phyloP scores from a whole-genome alignment of 768 basidiomycete genomes.

The Tulasnella sp. region DNA sequence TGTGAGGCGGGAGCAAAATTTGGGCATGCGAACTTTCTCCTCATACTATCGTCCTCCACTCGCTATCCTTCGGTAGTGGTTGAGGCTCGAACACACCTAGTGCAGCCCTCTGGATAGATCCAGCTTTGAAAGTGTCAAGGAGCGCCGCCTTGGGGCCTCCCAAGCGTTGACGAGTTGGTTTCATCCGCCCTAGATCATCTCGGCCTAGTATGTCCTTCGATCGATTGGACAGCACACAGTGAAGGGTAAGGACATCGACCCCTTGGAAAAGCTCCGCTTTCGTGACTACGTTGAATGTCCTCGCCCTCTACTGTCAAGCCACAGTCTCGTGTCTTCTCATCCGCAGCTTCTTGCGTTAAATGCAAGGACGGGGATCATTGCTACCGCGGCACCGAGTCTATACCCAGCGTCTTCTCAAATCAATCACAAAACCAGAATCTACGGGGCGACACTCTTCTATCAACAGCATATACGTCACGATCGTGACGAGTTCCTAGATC shows the following conservation, averaged over 20 bases:
- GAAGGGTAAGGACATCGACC: conserved; percentile 53
- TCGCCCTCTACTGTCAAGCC: conserved; percentile 25
- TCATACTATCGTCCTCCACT: conserved; percentile 33
- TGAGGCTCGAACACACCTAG: conserved; percentile 59
- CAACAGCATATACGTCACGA: too few relatives aligned
- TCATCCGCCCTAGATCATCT: conserved; percentile 43
- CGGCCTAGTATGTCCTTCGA: conserved; percentile 41
- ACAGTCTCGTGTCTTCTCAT: conserved; percentile 16
- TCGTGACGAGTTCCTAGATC: too few relatives aligned
- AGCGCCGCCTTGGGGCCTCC: conserved; percentile 48
- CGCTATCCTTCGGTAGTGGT: conserved; percentile 50
- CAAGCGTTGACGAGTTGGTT: conserved; percentile 56
- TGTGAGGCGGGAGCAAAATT: conserved; percentile 52
- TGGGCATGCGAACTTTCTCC: conserved; percentile 26
- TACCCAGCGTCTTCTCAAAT: conserved; percentile 47
- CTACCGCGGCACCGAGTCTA: conserved; percentile 43
- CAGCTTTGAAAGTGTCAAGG: conserved; percentile 36
- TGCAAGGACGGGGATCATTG: conserved; percentile 33
- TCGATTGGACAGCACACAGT: conserved; percentile 44
- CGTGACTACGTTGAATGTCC: conserved; percentile 30
- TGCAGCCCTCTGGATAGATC: conserved; percentile 46
- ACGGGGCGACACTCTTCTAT: too few relatives aligned
- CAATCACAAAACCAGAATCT: conserved; percentile 38
- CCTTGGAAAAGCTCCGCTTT: conserved; percentile 44
- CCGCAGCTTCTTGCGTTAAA: conserved; percentile 50